phyloP scores from a whole-genome alignment of 371 early-diverging fungal species.

The Umbelopsis sp. region DNA sequence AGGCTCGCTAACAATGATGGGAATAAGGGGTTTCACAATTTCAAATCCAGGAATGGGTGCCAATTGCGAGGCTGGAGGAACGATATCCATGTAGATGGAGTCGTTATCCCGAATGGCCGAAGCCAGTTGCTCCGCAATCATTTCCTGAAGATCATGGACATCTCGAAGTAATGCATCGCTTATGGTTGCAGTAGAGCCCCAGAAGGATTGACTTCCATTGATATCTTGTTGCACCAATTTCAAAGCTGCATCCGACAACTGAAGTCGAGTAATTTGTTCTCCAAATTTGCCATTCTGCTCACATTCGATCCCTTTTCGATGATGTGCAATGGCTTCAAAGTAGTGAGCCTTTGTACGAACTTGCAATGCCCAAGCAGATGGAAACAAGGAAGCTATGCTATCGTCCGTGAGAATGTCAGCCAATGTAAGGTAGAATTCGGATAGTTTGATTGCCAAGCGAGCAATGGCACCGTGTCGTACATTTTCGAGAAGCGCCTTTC shows the following conservation, averaged over 20 bases:
- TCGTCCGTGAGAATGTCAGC: conserved; percentile 64
- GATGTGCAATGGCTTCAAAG: conserved; percentile 78
- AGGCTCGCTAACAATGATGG: conserved; percentile 37
- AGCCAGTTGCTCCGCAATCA: conserved; percentile 59
- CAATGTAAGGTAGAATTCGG: conserved; percentile 71
- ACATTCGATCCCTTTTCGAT: conserved; percentile 73
- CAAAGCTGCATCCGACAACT: conserved; percentile 50
- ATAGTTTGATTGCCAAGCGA: conserved; percentile 73
- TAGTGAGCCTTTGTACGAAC: conserved; percentile 72
- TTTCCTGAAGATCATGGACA: conserved; percentile 43
- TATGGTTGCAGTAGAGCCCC: conserved; percentile 20
- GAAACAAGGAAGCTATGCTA: conserved; percentile 44
- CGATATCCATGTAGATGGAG: conserved; percentile 79
- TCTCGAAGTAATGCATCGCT: conserved; percentile 10
- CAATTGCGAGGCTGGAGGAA: conserved; percentile 68
- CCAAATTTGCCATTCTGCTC: conserved; percentile 77
- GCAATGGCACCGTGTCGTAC: conserved; percentile 78
- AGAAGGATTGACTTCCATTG: conserved; percentile 37
- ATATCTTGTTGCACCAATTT: conserved; percentile 46
- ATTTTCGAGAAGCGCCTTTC: conserved; percentile 76
- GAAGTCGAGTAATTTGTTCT: conserved; percentile 80
- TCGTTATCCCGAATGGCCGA: conserved; percentile 90
- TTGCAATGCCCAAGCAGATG: conserved; percentile 62
- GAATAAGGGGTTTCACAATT: conserved; percentile 72
- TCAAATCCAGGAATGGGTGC: conserved; percentile 67